Conservation (phyloP, 768 basidiomycete species). For the Naematelia encephala region DNA sequence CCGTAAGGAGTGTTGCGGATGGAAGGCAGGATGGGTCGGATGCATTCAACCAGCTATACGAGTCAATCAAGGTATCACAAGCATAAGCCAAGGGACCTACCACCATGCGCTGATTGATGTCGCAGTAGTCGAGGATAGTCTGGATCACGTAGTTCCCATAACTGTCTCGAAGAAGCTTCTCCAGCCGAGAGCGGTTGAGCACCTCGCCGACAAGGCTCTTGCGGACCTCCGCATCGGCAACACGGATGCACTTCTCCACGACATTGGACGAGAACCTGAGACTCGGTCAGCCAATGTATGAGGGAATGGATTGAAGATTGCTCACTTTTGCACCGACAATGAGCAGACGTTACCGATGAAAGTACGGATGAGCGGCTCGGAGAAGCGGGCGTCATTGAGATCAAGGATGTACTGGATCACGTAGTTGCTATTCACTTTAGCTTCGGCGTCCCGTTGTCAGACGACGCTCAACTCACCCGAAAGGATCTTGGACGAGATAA, state of each 20-base stretch:
- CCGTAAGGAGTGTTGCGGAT: slow-evolving; percentile 99
- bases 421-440: slow-evolving; percentile 41
- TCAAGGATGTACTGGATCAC: slow-evolving; percentile 85
- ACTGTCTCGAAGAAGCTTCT: slow-evolving; percentile 92
- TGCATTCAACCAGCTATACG: slow-evolving; percentile 80
- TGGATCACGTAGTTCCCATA: slow-evolving; percentile 95
- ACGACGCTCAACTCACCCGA: slow-evolving; percentile 23
- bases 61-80: background rate
- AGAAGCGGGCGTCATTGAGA: slow-evolving; percentile 96
- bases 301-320: background rate
- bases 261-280: slow-evolving; percentile 88
- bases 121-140: slow-evolving; percentile 97
- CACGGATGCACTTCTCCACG: slow-evolving; percentile 92
- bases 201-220: slow-evolving; percentile 94
- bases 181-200: slow-evolving; percentile 86
- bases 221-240: slow-evolving; percentile 90
- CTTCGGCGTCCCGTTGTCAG: background rate
- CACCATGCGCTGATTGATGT: slow-evolving; percentile 78
- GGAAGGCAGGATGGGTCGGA: slow-evolving; percentile 94
- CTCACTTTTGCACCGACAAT: slow-evolving; percentile 84
- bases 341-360: slow-evolving; percentile 97
- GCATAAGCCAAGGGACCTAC: slow-evolving; percentile 51
- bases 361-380: slow-evolving; percentile 93
- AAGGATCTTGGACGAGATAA: slow-evolving; percentile 93
- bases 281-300: background rate